Evolutionary conservation across 805 yeast genomes (phyloP).

Genomic region (Cyberlindnera saturnus): DNA sequence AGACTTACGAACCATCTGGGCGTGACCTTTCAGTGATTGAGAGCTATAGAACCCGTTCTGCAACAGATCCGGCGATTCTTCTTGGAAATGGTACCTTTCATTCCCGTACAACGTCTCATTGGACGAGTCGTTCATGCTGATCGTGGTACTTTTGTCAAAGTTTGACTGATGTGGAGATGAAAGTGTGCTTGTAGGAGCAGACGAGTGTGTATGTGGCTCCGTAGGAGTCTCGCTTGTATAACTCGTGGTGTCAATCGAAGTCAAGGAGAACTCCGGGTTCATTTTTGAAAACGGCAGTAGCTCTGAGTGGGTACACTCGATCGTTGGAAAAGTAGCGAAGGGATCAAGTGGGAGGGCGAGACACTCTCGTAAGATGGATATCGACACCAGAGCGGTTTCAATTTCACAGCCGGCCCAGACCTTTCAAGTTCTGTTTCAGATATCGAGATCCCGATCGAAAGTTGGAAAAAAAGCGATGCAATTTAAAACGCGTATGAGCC

Average conservation of each 20-base stretch:
- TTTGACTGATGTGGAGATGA: slow-evolving; percentile 11
- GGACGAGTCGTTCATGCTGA: not conserved
- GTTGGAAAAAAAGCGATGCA: not conserved
- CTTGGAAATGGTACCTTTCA: slow-evolving; percentile 6
- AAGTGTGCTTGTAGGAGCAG: slow-evolving; percentile 13
- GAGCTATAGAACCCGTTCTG: slow-evolving; percentile 19
- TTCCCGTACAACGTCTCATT: not conserved
- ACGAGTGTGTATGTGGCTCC: slow-evolving; percentile 2
- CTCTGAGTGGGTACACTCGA: not conserved
- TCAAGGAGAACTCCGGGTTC: not conserved
- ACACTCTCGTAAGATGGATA: too few relatives aligned
- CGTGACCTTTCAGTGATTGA: slow-evolving; percentile 14
- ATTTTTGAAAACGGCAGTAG: not conserved
- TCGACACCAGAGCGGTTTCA: too few relatives aligned
- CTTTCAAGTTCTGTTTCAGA: too few relatives aligned
- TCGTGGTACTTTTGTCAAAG: not conserved
- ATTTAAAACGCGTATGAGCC: too few relatives aligned
- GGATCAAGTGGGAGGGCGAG: not conserved
- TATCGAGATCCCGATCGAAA: not conserved
- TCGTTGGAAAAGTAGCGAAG: not conserved
- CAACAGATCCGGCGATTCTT: slow-evolving; percentile 16
- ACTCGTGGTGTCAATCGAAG: slow-evolving; percentile 1
- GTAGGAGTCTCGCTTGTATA: not conserved
- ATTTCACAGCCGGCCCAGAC: too few relatives aligned
- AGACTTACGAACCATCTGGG: slow-evolving; percentile 16